A percentile compares a stretch with the other conserved stretches of the same genome.
Evolutionary conservation across 148 eudicot species (phyloP).

Genomic region (Spergularia marina): DNA sequence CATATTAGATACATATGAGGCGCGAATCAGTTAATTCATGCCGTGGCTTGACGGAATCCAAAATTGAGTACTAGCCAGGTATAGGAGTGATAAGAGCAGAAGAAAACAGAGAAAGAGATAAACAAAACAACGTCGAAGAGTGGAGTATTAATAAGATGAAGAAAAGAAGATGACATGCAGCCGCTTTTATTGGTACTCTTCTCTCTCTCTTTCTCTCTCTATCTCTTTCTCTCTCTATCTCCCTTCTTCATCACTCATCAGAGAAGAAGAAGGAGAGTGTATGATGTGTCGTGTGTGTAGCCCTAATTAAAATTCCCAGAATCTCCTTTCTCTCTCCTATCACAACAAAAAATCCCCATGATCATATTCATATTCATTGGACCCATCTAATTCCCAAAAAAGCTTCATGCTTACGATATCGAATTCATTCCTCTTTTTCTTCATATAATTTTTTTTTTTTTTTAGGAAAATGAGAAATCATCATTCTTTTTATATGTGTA

Average conservation of each 20-base stretch:
- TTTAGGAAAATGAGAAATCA: too few species aligned
- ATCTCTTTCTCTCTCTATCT: not conserved
- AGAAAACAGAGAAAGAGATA: not conserved
- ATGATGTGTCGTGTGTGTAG: not conserved
- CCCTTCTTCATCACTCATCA: not conserved
- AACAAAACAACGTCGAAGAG: not conserved
- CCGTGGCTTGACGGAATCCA: too few species aligned
- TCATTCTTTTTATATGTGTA: too few species aligned
- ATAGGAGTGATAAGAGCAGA: not conserved
- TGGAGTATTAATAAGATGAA: not conserved
- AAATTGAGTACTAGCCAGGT: too few species aligned
- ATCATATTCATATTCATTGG: not conserved
- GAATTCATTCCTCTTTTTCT: conserved; percentile 27
- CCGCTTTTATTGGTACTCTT: conserved; percentile 27
- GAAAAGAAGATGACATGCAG: conserved; percentile 30
- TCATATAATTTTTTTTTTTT: too few species aligned
- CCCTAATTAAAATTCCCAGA: conserved; percentile 5
- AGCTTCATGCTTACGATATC: conserved; percentile 11
- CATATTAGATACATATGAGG: too few species aligned
- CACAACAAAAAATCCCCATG: not conserved
- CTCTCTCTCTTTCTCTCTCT: not conserved
- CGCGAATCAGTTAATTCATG: too few species aligned
- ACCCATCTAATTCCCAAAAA: conserved; percentile 12
- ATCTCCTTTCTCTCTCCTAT: conserved; percentile 13
- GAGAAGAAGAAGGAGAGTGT: not conserved